A percentile compares a stretch with the other conserved stretches of the same genome.
phyloP scores from a whole-genome alignment of 192 early-diverging fungal genomes.

The Physocladia obscura region DNA sequence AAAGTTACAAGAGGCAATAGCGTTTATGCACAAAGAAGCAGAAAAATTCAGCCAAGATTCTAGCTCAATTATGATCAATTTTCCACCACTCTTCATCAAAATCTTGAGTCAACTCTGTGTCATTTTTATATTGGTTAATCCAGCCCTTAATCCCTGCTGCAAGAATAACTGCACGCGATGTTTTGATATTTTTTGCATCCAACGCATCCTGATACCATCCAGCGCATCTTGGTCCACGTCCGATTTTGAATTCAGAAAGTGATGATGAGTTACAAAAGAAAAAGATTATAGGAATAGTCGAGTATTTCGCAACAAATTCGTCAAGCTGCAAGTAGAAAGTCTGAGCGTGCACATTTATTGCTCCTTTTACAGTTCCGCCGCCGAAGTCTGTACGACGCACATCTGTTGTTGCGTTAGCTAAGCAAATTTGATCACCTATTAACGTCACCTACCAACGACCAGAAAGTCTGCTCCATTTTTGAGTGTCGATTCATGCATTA shows the following conservation, averaged over 20 bases:
- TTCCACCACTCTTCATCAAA: constrained; percentile 26
- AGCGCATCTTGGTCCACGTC: constrained; percentile 18
- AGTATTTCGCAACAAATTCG: constrained; percentile 16
- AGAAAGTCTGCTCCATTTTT: neutral
- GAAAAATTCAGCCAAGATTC: too few relatives aligned
- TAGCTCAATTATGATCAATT: neutral
- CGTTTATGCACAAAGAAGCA: too few relatives aligned
- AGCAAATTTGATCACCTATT: neutral
- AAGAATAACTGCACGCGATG: constrained; percentile 23
- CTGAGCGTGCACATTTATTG: constrained; percentile 24
- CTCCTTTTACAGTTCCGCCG: constrained; percentile 26
- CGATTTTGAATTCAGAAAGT: neutral
- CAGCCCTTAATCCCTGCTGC: constrained; percentile 24
- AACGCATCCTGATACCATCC: constrained; percentile 29
- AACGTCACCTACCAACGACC: neutral
- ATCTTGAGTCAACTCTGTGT: neutral
- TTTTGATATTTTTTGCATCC: constrained; percentile 6
- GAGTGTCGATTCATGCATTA: too few relatives aligned
- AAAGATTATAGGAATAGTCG: neutral
- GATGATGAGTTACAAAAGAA: constrained; percentile 19
- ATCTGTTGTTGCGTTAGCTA: neutral
- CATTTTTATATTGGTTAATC: constrained; percentile 11
- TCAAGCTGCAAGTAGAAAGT: constrained; percentile 17
- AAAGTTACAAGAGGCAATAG: too few relatives aligned
- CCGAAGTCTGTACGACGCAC: constrained; percentile 25